Base-by-base conservation (phyloP, 1,284 basidiomycete genomes). In the Microbotryomycetes sp. region DNA sequence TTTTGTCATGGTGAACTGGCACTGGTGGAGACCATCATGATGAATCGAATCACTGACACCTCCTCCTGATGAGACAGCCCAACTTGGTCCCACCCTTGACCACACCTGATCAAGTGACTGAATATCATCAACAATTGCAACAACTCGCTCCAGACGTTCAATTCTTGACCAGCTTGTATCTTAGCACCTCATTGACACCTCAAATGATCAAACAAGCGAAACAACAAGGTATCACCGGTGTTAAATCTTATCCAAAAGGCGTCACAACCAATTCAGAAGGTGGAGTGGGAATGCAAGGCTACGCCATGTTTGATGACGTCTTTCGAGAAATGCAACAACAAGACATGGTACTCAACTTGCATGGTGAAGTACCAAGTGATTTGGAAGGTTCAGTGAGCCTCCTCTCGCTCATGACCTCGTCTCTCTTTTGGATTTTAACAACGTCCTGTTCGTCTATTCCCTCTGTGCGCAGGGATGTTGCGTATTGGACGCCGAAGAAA, bases 181-280 rank as follows among this genome's bases (percentile, higher is more conserved):
- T 99, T 9, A 89, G 87, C 48, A 88, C 89, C 0, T 85, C 88
- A 48, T 83, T 98, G 53, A 94, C 92, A 1, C 89, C 92, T 1
- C 86, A 87, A 23, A 92, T 97, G 74, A 88, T 98, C 70, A 82
- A 82, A 67, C 92, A 89, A 75, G 96, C 96, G 4, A 86, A 87
- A 61, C 77, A 80, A 51, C 86, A 86, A 22, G 93, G 93, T n/a
- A 83, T 97, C 70, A 82, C 82, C 54, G 93, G 96, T 46, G 92
- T 98, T 71, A 98, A 98, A 79, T 92, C 89, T 26, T 99, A 98
- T 76, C 96, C 96, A 52, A 82, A 91, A 67, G 96, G 96, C 15
- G 96, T 99, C 2, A 99, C 96, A 9, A 99, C 96, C 55, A 97
- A 97, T 77, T 96, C 91, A 36, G 91, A 93, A 65, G 86, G 89